Conservation (phyloP, 306 rosid species). For the Begonia loranthoides region DNA sequence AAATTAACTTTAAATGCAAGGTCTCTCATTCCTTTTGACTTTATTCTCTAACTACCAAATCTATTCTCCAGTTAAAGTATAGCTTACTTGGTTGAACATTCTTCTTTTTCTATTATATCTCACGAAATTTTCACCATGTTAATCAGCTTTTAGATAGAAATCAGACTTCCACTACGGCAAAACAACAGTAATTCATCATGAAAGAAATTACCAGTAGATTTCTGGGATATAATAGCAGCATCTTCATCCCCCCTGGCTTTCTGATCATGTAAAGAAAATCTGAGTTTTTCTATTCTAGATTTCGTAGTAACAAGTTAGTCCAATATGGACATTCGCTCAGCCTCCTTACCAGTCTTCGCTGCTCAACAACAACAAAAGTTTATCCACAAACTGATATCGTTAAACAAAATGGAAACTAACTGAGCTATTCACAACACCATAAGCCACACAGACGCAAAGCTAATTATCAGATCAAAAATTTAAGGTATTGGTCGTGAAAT, state of each 20-base stretch:
- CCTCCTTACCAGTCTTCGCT: constrained; percentile 80
- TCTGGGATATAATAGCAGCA: constrained; percentile 32
- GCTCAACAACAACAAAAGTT: constrained; percentile 10
- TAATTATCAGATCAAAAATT: not conserved
- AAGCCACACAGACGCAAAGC: not conserved
- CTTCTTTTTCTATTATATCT: too few species aligned
- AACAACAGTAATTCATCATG: not conserved
- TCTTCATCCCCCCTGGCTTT: constrained; percentile 35
- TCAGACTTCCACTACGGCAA: not conserved
- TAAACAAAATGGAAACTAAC: constrained; percentile 1
- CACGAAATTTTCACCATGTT: too few species aligned
- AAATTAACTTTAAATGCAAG: too few species aligned
- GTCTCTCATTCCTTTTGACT: not conserved
- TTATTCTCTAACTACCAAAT: too few species aligned
- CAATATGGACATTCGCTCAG: constrained; percentile 47
- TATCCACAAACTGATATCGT: not conserved
- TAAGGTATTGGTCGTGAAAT: too few species aligned
- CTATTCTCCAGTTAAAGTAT: too few species aligned
- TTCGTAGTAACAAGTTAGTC: constrained; percentile 53
- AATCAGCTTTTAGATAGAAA: too few species aligned
- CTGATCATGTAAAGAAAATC: constrained; percentile 24
- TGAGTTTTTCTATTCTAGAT: constrained; percentile 38
- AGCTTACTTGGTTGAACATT: too few species aligned
- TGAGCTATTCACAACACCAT: not conserved
- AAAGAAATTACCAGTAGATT: constrained; percentile 32